phyloP scores from a whole-genome alignment of 2,329 filamentous ascomycete species.

The Xylaria sp. region DNA sequence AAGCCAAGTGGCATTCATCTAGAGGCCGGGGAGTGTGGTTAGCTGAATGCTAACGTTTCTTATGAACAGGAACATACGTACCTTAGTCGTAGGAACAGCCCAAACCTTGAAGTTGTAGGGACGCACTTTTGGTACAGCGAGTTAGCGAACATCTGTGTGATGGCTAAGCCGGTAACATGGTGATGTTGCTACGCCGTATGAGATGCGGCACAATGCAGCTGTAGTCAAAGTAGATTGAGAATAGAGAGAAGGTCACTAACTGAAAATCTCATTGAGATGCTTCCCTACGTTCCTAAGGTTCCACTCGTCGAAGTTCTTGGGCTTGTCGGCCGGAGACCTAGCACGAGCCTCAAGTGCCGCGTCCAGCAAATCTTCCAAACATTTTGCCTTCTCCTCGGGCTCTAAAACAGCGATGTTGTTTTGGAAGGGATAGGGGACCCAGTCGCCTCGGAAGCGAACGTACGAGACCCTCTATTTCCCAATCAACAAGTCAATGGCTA shows the following conservation, averaged over 20 bases:
- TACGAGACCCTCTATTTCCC: neutral
- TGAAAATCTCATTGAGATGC: neutral
- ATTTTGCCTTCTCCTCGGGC: neutral
- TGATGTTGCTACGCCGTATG: neutral
- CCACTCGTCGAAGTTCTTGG: slow-evolving; percentile 1
- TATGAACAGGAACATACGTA: neutral
- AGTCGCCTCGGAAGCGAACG: neutral
- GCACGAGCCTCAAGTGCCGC: neutral
- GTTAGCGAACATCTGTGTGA: neutral
- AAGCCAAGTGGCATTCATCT: neutral
- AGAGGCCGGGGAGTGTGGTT: neutral
- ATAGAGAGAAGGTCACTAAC: neutral
- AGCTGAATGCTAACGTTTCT: neutral
- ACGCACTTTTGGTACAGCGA: neutral
- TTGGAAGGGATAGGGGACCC: neutral
- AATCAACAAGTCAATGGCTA: neutral
- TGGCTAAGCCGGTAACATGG: neutral
- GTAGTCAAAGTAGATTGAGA: neutral
- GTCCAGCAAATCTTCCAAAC: neutral
- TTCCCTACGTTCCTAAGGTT: neutral
- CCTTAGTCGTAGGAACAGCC: neutral
- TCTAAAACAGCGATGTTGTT: neutral
- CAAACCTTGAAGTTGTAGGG: neutral
- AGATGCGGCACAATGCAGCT: neutral
- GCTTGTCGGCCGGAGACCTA: neutral